phyloP scores from a whole-genome alignment of 2,329 filamentous ascomycete genomes.

The Pezicula carpinea region DNA sequence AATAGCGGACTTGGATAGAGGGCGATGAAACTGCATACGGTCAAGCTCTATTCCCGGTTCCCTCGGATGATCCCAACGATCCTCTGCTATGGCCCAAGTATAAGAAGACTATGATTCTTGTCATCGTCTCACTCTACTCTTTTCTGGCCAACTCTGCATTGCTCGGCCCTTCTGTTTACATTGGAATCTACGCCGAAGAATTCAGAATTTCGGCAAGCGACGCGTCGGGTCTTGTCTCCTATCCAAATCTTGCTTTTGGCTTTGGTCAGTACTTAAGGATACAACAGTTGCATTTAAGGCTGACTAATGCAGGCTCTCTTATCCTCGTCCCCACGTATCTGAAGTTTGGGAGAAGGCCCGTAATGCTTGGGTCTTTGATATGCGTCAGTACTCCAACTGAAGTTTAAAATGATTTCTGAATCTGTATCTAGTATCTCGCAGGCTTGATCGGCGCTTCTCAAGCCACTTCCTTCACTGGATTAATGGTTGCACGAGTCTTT shows the following conservation, averaged over 20 bases:
- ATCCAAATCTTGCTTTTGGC: conserved; percentile 56
- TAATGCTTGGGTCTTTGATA: conserved; percentile 18
- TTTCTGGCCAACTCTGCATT: conserved; percentile 55
- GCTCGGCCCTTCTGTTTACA: conserved; percentile 53
- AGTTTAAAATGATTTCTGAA: neutral
- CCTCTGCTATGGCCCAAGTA: conserved; percentile 51
- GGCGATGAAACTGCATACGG: conserved; percentile 56
- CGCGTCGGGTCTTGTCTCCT: conserved; percentile 53
- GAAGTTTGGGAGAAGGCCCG: conserved; percentile 22
- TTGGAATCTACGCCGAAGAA: conserved; percentile 46
- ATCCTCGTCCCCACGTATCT: conserved; percentile 54
- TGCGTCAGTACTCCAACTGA: conserved; percentile 7
- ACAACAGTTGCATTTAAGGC: neutral
- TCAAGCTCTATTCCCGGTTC: conserved; percentile 56
- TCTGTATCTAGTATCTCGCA: conserved; percentile 11
- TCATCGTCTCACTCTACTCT: conserved; percentile 49
- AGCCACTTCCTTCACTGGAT: conserved; percentile 13
- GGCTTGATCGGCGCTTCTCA: conserved; percentile 18
- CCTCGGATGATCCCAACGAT: conserved; percentile 57
- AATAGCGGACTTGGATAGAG: conserved; percentile 30
- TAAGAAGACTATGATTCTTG: conserved; percentile 53
- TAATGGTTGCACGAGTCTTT: conserved; percentile 23
- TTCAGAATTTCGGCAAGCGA: conserved; percentile 45
- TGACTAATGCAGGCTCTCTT: conserved; percentile 35
- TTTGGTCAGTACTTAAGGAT: conserved; percentile 35